Conservation (phyloP, 768 basidiomycete species). For the Suillus alpinus region DNA sequence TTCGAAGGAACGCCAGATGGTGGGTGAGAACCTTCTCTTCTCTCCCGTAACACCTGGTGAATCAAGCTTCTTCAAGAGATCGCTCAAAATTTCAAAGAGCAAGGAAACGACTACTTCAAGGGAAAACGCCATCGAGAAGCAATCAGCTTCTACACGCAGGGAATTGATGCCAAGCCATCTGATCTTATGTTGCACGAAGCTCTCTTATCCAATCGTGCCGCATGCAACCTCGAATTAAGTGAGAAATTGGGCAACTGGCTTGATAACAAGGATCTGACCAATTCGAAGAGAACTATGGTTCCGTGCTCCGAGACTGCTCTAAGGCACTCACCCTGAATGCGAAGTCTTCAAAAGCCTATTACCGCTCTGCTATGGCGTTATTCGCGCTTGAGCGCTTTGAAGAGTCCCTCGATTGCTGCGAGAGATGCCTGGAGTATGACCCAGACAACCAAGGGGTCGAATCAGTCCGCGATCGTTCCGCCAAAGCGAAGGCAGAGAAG, state of each 20-base stretch:
- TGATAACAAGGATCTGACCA: background rate
- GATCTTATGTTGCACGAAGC: slow-evolving; percentile 57
- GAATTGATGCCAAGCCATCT: slow-evolving; percentile 78
- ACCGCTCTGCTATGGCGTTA: slow-evolving; percentile 79
- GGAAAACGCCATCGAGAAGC: slow-evolving; percentile 88
- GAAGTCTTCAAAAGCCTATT: slow-evolving; percentile 77
- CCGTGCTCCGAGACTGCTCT: slow-evolving; percentile 83
- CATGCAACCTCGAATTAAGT: slow-evolving; percentile 90
- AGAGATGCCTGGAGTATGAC: slow-evolving; percentile 62
- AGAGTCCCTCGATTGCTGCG: slow-evolving; percentile 83
- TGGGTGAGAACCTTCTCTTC: slow-evolving; percentile 41
- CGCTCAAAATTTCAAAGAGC: slow-evolving; percentile 89
- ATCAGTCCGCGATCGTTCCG: slow-evolving; percentile 45
- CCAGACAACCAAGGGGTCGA: slow-evolving; percentile 53
- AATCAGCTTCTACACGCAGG: slow-evolving; percentile 85
- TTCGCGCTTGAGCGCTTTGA: slow-evolving; percentile 68
- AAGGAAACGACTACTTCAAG: slow-evolving; percentile 93
- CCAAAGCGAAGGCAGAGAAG: slow-evolving; percentile 45
- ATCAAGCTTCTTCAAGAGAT: slow-evolving; percentile 53
- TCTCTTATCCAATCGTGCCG: slow-evolving; percentile 85
- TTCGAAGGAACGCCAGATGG: slow-evolving; percentile 94
- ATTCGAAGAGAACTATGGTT: slow-evolving; percentile 78
- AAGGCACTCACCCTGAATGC: slow-evolving; percentile 61
- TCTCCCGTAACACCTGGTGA: background rate
- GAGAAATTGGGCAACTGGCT: slow-evolving; percentile 23